phyloP scores from a whole-genome alignment of 306 rosid species.

The Argentina anserina region DNA sequence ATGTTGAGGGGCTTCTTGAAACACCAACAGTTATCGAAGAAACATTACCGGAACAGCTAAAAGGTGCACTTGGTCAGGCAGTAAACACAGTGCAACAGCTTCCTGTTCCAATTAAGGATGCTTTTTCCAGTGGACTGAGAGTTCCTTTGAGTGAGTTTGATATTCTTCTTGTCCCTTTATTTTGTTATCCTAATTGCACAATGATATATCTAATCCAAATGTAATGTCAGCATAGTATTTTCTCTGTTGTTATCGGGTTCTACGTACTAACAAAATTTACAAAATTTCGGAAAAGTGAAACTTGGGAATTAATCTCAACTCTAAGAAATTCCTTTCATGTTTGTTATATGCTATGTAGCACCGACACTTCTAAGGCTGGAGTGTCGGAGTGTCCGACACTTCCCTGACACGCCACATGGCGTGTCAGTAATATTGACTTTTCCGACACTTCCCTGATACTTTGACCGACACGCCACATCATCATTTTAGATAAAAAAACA shows the following conservation, averaged over 20 bases:
- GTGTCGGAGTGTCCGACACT: too few species aligned
- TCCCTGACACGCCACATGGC: too few species aligned
- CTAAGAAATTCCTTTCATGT: neutral
- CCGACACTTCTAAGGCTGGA: too few species aligned
- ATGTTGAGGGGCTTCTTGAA: conserved; percentile 73
- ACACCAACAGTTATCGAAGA: conserved; percentile 77
- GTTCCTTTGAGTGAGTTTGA: conserved; percentile 71
- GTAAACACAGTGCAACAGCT: conserved; percentile 65
- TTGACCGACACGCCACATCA: too few species aligned
- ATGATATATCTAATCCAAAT: neutral
- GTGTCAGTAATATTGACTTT: too few species aligned
- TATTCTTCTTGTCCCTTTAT: neutral
- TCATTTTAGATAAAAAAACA: too few species aligned
- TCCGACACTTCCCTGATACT: too few species aligned
- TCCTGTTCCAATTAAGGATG: conserved; percentile 72
- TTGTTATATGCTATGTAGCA: neutral
- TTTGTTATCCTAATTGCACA: neutral
- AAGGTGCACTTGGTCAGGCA: conserved; percentile 85
- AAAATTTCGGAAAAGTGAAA: neutral
- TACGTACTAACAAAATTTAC: neutral
- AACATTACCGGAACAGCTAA: conserved; percentile 75
- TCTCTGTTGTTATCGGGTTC: neutral
- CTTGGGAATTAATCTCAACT: neutral
- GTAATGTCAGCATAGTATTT: neutral
- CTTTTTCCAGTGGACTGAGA: conserved; percentile 60